Base-by-base conservation (phyloP, 805 yeast genomes). In the Pichia insulana region DNA sequence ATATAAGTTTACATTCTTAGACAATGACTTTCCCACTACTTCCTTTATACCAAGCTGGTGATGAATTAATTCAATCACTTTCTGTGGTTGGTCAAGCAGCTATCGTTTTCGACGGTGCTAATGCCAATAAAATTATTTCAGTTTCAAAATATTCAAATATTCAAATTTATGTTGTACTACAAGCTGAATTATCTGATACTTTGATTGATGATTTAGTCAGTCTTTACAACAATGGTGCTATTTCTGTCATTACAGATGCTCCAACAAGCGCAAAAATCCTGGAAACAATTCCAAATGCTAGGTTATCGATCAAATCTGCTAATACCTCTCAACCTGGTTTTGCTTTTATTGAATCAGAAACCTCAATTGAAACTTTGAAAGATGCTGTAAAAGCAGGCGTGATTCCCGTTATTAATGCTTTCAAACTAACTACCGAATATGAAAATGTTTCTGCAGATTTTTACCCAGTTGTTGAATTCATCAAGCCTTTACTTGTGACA, bases 401-500 rank as follows among this genome's bases (percentile, higher is more conserved):
- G 42, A 61, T 59, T 32, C 63, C 70, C 22, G 58, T 70, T 30
- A 50, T 67, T 13, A 47, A 47, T 2, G 50, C 61, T 4, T 45
- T 45, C 0, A 37, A 44, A 15, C 52, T 70, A 45, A 56, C 71
- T 8, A 59, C 61, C n/a, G 58, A 57, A n/a, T 61, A 63, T 44
- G 56, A 50, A 22, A 50, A 48, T 3, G 49, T 51, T 6, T 49
- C 61, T 36, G 42, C 62, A 30, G 56, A 71, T 10, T 65, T 66
- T 28, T 42, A 54, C 10, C 51, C 64, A 26, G 19, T 60, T 15
- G 56, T 51, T 32, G 60, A 58, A 30, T 54, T 77, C 22, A 63
- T 85, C 42, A 54, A 73, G 17, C 63, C 76, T 11, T 62, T 76
- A 1, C 63, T 85, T 49, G 70, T 69, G 18, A 83, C 96, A 3